Evolutionary conservation across 352 stramenopile species (phyloP).

Genomic region (Globisporangium recalcitrans): DNA sequence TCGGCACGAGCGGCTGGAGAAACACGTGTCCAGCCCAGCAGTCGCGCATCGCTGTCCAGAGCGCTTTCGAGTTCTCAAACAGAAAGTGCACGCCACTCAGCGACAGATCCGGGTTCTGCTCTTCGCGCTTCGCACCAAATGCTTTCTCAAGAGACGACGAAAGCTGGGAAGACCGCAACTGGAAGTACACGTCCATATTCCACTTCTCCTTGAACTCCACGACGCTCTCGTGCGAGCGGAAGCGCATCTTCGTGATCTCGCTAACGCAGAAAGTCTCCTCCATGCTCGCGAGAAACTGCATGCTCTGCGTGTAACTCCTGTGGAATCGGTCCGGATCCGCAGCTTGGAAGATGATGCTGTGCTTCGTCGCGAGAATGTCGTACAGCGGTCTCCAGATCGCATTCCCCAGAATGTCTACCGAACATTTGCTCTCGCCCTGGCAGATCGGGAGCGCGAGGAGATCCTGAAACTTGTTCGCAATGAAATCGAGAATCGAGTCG

Average conservation of each 20-base stretch:
- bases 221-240: slow-evolving; percentile 65
- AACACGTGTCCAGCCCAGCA: slow-evolving; percentile 64
- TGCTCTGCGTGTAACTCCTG: slow-evolving; percentile 75
- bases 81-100: slow-evolving; percentile 20
- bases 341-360: slow-evolving; percentile 78
- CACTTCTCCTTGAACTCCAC: slow-evolving; percentile 84
- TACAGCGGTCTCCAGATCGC: slow-evolving; percentile 79
- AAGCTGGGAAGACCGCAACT: slow-evolving; percentile 61
- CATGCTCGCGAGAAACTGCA: slow-evolving; percentile 55
- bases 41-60: slow-evolving; percentile 45
- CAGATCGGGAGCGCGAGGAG: slow-evolving; percentile 63
- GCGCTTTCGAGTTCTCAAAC: slow-evolving; percentile 44
- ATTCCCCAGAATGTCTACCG: slow-evolving; percentile 76
- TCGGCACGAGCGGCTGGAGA: slow-evolving; percentile 45
- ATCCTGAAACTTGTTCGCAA: slow-evolving; percentile 56
- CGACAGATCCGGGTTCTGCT: slow-evolving; percentile 13
- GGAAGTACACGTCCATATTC: slow-evolving; percentile 88
- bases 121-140: slow-evolving; percentile 33
- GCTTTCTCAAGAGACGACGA: slow-evolving; percentile 42
- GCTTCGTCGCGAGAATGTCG: slow-evolving; percentile 58
- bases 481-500: slow-evolving; percentile 65
- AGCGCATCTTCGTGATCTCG: slow-evolving; percentile 52
- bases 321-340: slow-evolving; percentile 77
- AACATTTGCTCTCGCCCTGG: slow-evolving; percentile 57
- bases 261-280: slow-evolving; percentile 54